Evolutionary conservation across 345 rosid genomes (phyloP).

Genomic region (Populus simonii): DNA sequence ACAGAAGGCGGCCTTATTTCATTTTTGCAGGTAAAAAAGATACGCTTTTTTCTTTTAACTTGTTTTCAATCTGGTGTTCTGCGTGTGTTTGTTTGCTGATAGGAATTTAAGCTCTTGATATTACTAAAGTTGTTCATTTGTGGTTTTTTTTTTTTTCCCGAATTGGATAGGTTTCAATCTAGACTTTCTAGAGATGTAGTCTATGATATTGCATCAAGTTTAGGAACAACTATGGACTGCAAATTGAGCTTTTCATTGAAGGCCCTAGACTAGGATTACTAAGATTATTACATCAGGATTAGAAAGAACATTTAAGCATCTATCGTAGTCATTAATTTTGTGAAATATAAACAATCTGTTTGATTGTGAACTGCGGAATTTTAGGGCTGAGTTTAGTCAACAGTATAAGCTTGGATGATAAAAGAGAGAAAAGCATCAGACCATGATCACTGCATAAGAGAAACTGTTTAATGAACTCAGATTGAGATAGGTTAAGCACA

Average conservation of each 20-base stretch:
- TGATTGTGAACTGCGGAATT: too few species aligned
- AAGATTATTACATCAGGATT: neutral
- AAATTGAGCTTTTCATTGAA: neutral
- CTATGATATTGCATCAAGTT: neutral
- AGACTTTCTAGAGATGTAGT: neutral
- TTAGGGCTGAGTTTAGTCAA: too few species aligned
- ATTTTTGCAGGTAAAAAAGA: constrained; percentile 46
- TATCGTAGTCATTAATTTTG: too few species aligned
- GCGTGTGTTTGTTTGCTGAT: too few species aligned
- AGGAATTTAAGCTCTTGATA: too few species aligned
- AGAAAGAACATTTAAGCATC: neutral
- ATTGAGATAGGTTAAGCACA: too few species aligned
- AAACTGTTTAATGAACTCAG: too few species aligned
- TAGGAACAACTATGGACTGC: neutral
- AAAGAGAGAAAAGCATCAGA: neutral
- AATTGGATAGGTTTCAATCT: too few species aligned
- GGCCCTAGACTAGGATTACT: neutral
- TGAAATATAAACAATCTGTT: too few species aligned
- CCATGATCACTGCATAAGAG: neutral
- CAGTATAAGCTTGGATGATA: neutral
- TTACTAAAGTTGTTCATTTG: too few species aligned
- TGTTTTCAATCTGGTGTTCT: neutral
- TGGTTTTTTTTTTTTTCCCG: too few species aligned
- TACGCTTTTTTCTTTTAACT: neutral
- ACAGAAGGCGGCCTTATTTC: constrained; percentile 62